Percentiles rank a stretch among this genome's conserved stretches.
phyloP scores from a whole-genome alignment of 179 eudicot species.

The Silene noctiflora region DNA sequence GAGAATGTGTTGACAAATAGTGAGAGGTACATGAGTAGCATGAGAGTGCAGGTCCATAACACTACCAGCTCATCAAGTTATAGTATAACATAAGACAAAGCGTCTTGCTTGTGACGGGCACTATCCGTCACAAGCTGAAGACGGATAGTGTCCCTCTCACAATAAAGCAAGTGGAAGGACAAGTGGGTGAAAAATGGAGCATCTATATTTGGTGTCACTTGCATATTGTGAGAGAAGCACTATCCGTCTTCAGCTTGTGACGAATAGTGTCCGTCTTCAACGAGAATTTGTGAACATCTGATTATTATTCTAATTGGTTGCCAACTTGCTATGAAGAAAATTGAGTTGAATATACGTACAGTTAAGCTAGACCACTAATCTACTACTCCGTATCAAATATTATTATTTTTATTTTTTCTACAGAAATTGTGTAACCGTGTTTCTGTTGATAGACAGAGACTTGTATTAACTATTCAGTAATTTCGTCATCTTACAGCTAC shows the following conservation, averaged over 20 bases:
- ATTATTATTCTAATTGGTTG: too few relatives aligned
- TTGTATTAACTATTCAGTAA: slow-evolving; percentile 1
- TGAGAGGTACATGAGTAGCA: slow-evolving; percentile 7
- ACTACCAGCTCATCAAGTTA: slow-evolving; percentile 26
- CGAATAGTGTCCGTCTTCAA: too few relatives aligned
- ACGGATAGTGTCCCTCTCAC: too few relatives aligned
- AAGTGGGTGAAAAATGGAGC: too few relatives aligned
- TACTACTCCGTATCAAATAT: neutral
- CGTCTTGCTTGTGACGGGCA: too few relatives aligned
- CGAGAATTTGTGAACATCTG: too few relatives aligned
- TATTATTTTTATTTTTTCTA: neutral
- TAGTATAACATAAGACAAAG: too few relatives aligned
- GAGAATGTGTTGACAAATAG: neutral
- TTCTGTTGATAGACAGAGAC: slow-evolving; percentile 17
- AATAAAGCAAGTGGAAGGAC: too few relatives aligned
- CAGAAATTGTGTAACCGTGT: slow-evolving; percentile 11
- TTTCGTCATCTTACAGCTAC: slow-evolving; percentile 26
- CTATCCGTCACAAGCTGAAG: too few relatives aligned
- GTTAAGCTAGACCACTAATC: neutral
- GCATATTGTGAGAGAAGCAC: too few relatives aligned
- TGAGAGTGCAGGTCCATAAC: slow-evolving; percentile 29
- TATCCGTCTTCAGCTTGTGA: too few relatives aligned
- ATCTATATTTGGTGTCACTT: too few relatives aligned
- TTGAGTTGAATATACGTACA: neutral
- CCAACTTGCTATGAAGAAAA: slow-evolving; percentile 20